Evolutionary conservation across 306 rosid species (phyloP).

Genomic region (Vigna radiata): DNA sequence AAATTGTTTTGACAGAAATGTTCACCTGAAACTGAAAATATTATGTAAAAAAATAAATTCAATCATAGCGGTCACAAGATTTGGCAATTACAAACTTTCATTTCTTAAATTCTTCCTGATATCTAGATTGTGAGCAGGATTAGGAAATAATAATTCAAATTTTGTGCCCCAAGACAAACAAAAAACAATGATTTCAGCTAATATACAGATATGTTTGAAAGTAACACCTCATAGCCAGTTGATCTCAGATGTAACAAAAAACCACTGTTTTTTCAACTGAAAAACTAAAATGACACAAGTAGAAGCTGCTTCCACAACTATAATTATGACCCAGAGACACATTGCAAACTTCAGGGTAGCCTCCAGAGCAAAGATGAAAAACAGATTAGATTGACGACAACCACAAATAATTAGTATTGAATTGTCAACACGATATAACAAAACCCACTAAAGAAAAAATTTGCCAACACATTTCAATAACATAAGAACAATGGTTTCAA

Average conservation of each 20-base stretch:
- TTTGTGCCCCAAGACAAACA: constrained; percentile 2
- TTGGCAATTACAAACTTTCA: neutral
- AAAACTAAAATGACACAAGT: constrained; percentile 2
- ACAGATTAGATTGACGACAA: constrained; percentile 14
- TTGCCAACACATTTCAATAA: constrained; percentile 19
- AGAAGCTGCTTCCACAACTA: constrained; percentile 12
- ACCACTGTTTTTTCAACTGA: constrained; percentile 18
- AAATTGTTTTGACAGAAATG: constrained; percentile 6
- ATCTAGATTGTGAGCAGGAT: neutral
- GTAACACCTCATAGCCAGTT: constrained; percentile 3
- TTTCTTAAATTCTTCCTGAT: constrained; percentile 6
- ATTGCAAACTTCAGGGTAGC: constrained; percentile 13
- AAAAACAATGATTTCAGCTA: neutral
- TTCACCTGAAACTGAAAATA: neutral
- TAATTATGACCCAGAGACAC: neutral
- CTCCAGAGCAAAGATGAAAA: constrained; percentile 29
- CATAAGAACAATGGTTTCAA: constrained; percentile 35
- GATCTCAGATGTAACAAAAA: neutral
- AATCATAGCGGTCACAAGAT: neutral
- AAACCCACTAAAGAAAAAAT: neutral
- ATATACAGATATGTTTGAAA: neutral
- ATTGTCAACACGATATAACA: neutral
- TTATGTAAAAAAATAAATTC: neutral
- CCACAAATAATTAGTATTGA: constrained; percentile 18
- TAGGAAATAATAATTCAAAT: neutral